Base-by-base conservation (phyloP, 2,329 filamentous ascomycete species). In the Cladosporium sp. region DNA sequence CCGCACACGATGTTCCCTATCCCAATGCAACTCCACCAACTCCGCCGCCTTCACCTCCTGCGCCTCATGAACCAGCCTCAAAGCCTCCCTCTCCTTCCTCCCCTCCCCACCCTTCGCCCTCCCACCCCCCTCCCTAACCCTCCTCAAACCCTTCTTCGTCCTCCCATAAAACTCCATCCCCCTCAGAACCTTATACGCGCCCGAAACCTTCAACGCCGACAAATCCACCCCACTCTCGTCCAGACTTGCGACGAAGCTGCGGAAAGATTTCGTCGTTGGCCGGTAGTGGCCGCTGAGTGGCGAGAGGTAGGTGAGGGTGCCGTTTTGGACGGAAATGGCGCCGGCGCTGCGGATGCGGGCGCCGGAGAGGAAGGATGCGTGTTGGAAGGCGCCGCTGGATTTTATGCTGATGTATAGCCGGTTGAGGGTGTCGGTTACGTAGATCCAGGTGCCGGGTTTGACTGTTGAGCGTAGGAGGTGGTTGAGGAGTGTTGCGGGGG, bases 401-500 rank as follows among this genome's bases (percentile, higher is more conserved):
- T 95, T 95, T 71, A 95, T 92, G 39, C 90, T 89, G 29, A 95
- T 83, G 65, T 95, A 95, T 0, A 95, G 75, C 0, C 86, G 81
- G 63, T 90, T 92, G 1, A 81, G 83, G 1, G 88, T 92, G 67
- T 95, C 89, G 19, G 86, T 84, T 5, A 91, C 89, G 61, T 95
- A 95, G 57, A 95, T 94, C 90, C 90, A 95, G 3, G 87, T 93
- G 58, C 91, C 90, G 50, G 88, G 88, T 64, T 83, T 85, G 39
- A 90, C 85, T 0, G 85, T 83, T 54, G 86, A 84, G 55, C 87
- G 81, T 15, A 92, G 75, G 7, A 95, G 74, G 57, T 86, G 85
- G 67, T 92, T 88, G 61, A 93, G 78, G 7, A 94, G 78, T 0
- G 85, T 85, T 0, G 84, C 80, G 1, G 85, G 82, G 2, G 83